Evolutionary conservation across 2,329 filamentous ascomycete species (phyloP).

Genomic region (Xylariaceae sp.): DNA sequence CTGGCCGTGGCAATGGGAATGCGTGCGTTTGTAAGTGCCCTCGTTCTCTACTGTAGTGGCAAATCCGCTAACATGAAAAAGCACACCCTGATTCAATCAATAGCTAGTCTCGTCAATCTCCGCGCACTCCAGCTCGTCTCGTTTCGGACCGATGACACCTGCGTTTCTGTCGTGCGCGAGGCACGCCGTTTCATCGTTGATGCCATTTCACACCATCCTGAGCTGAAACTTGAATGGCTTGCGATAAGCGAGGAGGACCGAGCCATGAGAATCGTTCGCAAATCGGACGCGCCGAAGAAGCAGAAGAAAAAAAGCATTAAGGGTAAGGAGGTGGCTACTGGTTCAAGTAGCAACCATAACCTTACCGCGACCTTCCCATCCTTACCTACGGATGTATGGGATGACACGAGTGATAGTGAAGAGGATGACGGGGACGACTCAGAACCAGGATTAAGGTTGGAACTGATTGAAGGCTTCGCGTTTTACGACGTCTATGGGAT

Average conservation of each 20-base stretch:
- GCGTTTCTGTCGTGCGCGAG: conserved; percentile 59
- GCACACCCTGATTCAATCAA: conserved; percentile 61
- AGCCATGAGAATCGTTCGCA: conserved; percentile 53
- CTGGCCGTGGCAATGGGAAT: conserved; percentile 59
- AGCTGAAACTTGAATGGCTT: conserved; percentile 61
- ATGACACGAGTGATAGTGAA: conserved; percentile 40
- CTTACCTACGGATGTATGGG: conserved; percentile 32
- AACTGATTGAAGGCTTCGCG: conserved; percentile 42
- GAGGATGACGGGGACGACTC: conserved; percentile 36
- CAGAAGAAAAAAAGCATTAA: conserved; percentile 40
- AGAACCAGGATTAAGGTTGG: conserved; percentile 36
- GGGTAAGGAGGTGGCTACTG: conserved; percentile 36
- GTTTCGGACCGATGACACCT: conserved; percentile 59
- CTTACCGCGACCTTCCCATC: no score
- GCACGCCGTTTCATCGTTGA: conserved; percentile 62
- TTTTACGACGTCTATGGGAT: conserved; percentile 53
- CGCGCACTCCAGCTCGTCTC: conserved; percentile 58
- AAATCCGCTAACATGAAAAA: conserved; percentile 34
- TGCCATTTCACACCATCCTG: conserved; percentile 56
- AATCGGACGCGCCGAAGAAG: conserved; percentile 36
- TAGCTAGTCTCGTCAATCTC: conserved; percentile 51
- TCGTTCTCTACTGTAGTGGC: not conserved
- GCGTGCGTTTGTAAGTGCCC: conserved; percentile 53
- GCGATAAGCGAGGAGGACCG: conserved; percentile 54
- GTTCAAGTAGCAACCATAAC: no score